Evolutionary conservation across 2,329 filamentous ascomycete species (phyloP).

Genomic region (Alternaria solani): DNA sequence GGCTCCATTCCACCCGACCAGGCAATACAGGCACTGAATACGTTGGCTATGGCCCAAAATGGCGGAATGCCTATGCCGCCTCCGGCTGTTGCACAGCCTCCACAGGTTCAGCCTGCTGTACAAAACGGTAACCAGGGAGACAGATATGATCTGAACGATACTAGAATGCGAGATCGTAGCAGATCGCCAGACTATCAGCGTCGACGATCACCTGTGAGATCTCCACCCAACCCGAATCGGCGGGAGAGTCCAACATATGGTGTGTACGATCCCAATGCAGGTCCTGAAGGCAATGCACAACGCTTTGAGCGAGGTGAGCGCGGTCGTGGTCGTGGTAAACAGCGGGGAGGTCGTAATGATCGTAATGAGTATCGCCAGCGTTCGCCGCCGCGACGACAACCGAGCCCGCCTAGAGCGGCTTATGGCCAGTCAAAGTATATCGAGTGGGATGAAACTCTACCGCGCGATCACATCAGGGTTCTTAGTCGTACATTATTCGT

Average conservation of each 20-base stretch:
- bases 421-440: conserved; percentile 71
- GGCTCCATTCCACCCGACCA: conserved; percentile 47
- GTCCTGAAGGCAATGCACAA: conserved; percentile 65
- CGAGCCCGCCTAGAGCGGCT: conserved; percentile 60
- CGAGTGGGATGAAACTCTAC: conserved; percentile 78
- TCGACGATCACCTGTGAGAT: conserved; percentile 62
- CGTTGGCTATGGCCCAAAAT: conserved; percentile 37
- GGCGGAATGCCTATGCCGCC: conserved; percentile 38
- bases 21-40: conserved; percentile 44
- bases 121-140: conserved; percentile 35
- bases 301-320: conserved; percentile 62
- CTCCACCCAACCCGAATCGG: conserved; percentile 66
- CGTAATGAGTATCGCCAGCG: conserved; percentile 80
- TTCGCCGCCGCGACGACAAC: conserved; percentile 72
- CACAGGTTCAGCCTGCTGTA: conserved; percentile 25
- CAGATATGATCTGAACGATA: conserved; percentile 42
- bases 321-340: conserved; percentile 61
- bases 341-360: conserved; percentile 56
- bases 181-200: conserved; percentile 73
- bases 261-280: conserved; percentile 71
- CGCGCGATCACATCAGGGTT: conserved; percentile 79
- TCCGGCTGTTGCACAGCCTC: conserved; percentile 22
- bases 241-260: conserved; percentile 75
- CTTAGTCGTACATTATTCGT: conserved; percentile 95
- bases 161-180: conserved; percentile 49